Evolutionary conservation across 2,329 filamentous ascomycete genomes (phyloP).

Genomic region (Trichoderma sp.): DNA sequence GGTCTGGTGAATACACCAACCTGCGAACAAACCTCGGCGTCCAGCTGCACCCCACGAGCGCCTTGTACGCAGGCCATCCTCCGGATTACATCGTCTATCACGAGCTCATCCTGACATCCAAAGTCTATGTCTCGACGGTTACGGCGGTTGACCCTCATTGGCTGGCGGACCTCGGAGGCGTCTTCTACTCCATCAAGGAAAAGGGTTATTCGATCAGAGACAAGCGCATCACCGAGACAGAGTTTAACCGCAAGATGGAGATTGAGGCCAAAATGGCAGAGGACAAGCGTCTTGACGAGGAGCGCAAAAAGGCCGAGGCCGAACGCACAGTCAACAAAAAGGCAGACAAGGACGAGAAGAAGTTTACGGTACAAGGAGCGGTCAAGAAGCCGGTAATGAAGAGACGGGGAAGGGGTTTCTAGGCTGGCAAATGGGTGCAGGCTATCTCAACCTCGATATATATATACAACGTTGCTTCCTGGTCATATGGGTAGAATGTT

Average conservation of each 20-base stretch:
- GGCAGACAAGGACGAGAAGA: conserved; percentile 48
- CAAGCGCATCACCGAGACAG: conserved; percentile 83
- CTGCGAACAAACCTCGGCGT: conserved; percentile 91
- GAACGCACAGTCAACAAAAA: conserved; percentile 48
- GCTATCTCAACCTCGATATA: neutral
- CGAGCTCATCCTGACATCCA: conserved; percentile 92
- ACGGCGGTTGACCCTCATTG: conserved; percentile 95
- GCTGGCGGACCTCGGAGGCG: conserved; percentile 93
- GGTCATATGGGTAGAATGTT: conserved; percentile 5
- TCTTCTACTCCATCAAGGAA: conserved; percentile 97
- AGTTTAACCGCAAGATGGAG: conserved; percentile 91
- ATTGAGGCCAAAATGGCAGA: conserved; percentile 90
- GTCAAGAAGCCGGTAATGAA: conserved; percentile 64
- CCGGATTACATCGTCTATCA: conserved; percentile 98
- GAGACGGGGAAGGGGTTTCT: conserved; percentile 58
- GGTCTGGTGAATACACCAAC: conserved; percentile 96
- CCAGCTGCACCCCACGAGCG: conserved; percentile 90
- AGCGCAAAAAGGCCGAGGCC: conserved; percentile 54
- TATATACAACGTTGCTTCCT: neutral
- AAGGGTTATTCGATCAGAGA: conserved; percentile 91
- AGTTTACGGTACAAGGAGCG: conserved; percentile 62
- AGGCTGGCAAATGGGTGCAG: conserved; percentile 22
- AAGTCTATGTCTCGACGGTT: conserved; percentile 98
- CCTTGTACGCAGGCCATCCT: conserved; percentile 90
- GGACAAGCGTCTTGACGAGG: conserved; percentile 71